A percentile compares a stretch with the other conserved stretches of the same genome.
These are phyloP conservation scores for Saccharomyces uvarum DNA, from an alignment of 1,139 yeast species.

Conservation along the genomic window DNA sequence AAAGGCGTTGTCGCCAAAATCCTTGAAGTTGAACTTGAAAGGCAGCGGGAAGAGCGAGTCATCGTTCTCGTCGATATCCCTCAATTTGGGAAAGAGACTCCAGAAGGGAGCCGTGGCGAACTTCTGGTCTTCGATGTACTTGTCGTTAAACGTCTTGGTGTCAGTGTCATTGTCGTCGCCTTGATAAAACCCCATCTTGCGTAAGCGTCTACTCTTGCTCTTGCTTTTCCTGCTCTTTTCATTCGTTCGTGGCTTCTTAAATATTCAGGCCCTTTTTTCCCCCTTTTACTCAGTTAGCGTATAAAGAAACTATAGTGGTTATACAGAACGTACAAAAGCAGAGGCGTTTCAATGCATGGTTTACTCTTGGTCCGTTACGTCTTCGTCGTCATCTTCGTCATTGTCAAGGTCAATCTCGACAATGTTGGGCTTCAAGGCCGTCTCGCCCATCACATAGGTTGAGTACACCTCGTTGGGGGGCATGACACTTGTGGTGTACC, in stretches of 20 bases:
- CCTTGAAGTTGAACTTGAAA: background rate
- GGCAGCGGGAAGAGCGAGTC: background rate
- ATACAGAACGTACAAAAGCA: background rate
- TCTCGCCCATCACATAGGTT: background rate
- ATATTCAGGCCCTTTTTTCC: no score
- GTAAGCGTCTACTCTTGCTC: background rate
- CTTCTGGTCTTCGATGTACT: background rate
- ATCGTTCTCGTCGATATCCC: background rate
- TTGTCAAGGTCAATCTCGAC: constrained; percentile 1
- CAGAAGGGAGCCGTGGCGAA: background rate
- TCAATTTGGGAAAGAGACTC: background rate
- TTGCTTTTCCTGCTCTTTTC: background rate
- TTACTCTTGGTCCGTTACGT: background rate
- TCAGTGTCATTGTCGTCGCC: constrained; percentile 8
- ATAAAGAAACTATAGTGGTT: background rate
- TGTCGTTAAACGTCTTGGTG: background rate
- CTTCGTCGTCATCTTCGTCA: background rate
- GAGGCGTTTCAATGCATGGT: background rate
- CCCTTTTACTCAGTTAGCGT: background rate
- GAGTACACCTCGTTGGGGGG: background rate
- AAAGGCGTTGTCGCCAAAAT: background rate
- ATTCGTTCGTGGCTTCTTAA: background rate
- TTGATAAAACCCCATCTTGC: constrained; percentile 14
- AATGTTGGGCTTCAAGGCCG: constrained; percentile 5
- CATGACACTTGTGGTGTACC: constrained; percentile 24